A percentile compares a stretch with the other conserved stretches of the same genome.
Evolutionary conservation across 1,284 basidiomycete genomes (phyloP).

Genomic region (Ganoderma leucocontextum): DNA sequence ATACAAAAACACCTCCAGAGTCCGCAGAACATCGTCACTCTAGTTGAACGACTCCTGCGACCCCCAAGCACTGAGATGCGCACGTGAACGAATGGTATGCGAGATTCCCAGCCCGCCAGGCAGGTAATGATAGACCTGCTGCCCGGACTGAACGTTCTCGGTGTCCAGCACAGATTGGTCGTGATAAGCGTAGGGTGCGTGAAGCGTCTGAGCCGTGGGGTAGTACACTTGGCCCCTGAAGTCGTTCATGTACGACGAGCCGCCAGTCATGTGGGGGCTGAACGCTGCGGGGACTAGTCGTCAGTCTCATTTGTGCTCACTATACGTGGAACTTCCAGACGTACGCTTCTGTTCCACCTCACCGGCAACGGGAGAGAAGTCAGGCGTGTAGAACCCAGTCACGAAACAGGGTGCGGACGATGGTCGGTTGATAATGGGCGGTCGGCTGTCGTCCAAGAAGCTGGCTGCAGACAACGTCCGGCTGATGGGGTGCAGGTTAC

Average conservation of each 20-base stretch:
- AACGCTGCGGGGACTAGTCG: background rate
- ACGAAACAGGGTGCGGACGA: background rate
- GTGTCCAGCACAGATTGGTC: background rate
- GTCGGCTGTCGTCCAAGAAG: background rate
- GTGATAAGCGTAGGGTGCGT: background rate
- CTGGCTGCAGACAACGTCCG: conserved; percentile 1
- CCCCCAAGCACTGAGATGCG: background rate
- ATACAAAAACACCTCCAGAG: background rate
- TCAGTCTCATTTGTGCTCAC: background rate
- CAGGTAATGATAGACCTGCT: background rate
- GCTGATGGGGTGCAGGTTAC: background rate
- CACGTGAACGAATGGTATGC: background rate
- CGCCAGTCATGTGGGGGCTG: background rate
- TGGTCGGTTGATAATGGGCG: background rate
- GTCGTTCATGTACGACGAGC: background rate
- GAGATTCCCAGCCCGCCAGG: conserved; percentile 2
- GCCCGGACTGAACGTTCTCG: background rate
- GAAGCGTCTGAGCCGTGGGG: background rate
- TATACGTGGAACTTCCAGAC: background rate
- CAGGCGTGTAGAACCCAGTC: background rate
- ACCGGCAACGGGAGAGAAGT: background rate
- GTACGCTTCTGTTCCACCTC: background rate
- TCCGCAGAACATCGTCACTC: background rate
- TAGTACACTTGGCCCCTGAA: background rate
- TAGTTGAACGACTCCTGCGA: background rate